phyloP scores from a whole-genome alignment of 495 filamentous ascomycete genomes.

The Physcia stellaris region DNA sequence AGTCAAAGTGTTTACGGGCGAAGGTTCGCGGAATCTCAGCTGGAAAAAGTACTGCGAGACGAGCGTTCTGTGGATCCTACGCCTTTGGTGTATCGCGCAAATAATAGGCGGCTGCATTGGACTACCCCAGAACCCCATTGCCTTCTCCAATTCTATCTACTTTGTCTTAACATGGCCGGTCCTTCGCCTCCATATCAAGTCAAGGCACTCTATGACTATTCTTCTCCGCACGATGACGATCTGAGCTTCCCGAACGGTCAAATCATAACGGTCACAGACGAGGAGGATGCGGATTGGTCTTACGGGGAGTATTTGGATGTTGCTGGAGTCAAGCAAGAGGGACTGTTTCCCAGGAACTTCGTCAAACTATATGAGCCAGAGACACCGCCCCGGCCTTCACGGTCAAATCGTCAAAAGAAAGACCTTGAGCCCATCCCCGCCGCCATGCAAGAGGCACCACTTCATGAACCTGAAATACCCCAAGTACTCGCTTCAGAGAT shows the following conservation, averaged over 20 bases:
- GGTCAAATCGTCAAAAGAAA: constrained; percentile 58
- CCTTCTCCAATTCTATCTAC: no score
- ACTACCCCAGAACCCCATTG: not conserved
- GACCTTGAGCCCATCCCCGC: constrained; percentile 30
- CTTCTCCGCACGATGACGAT: constrained; percentile 84
- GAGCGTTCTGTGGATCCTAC: no score
- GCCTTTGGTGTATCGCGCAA: no score
- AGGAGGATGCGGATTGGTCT: constrained; percentile 94
- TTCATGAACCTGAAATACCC: constrained; percentile 5
- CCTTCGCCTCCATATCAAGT: constrained; percentile 68
- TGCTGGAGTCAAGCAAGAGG: constrained; percentile 58
- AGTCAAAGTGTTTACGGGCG: no score
- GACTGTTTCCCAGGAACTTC: constrained; percentile 94
- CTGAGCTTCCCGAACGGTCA: constrained; percentile 75
- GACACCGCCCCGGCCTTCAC: constrained; percentile 71
- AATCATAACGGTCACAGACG: constrained; percentile 82
- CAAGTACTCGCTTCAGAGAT: not conserved
- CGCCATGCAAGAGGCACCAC: constrained; percentile 8
- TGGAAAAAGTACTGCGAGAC: not conserved
- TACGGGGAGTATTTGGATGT: constrained; percentile 75
- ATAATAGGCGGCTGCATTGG: not conserved
- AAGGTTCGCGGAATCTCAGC: no score
- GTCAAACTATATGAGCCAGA: constrained; percentile 90
- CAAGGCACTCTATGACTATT: constrained; percentile 88
- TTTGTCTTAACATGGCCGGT: no score